These are phyloP conservation scores for Geotrichum aggregatum DNA, from an alignment of 1,139 yeast species.

Conservation along the genomic window DNA sequence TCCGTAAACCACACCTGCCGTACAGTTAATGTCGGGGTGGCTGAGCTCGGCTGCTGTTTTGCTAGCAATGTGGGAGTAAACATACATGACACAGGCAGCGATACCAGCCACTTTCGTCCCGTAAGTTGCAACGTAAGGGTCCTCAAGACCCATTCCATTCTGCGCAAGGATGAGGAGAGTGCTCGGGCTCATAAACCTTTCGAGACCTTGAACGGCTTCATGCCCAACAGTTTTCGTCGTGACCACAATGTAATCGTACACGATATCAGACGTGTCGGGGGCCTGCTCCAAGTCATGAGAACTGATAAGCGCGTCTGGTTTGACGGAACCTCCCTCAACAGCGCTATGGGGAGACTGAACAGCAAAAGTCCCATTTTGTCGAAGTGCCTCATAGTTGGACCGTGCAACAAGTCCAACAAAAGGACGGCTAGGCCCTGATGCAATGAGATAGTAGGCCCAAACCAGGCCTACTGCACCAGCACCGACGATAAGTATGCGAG, in stretches of 20 bases:
- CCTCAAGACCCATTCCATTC: neutral
- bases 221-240: neutral
- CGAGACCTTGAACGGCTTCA: neutral
- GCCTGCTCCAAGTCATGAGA: neutral
- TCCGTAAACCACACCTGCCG: neutral
- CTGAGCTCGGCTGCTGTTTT: neutral
- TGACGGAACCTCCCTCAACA: neutral
- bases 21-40: neutral
- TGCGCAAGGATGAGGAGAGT: neutral
- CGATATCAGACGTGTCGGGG: neutral
- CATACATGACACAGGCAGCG: neutral
- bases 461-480: neutral
- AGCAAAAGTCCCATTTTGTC: neutral
- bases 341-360: neutral
- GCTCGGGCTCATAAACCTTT: neutral
- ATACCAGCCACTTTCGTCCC: neutral
- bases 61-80: neutral
- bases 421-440: neutral
- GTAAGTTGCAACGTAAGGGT: neutral
- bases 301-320: neutral
- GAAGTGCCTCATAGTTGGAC: neutral
- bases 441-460: neutral
- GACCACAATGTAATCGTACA: neutral
- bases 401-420: neutral
- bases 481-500: neutral